Base-by-base conservation (phyloP, 257 asterid species). In the Linderniella brevidens region DNA sequence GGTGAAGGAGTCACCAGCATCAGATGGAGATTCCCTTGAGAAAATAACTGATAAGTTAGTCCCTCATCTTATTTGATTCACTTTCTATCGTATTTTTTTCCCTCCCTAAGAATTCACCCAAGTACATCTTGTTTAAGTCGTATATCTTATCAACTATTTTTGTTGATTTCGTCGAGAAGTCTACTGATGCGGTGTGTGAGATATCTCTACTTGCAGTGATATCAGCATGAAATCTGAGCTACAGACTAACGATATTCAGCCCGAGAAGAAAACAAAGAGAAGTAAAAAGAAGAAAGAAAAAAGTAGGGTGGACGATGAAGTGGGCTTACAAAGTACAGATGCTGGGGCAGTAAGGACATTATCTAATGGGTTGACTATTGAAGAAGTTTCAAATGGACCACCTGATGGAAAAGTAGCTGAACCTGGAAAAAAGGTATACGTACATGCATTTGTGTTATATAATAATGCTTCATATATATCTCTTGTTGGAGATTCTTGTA, bases 341-440 rank as follows among this genome's bases (percentile, higher is more conserved):
- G 53, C 73, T 51, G 47, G 46, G 55, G 41, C 57, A 17, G 57
- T 17, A 52, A 70, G 59, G 69, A 73, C 82, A 53, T 77, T 87
- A 40, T 72, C 83, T 35, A 83, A 70, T 63, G 97, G 93, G 41
- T 64, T 83, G 75, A 62, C 63, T 32, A 76, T 87, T 70, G 88
- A 80, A 69, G 88, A 78, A 49, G 61, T 87, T 43, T 63, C 69
- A 42, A 57, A 45, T 52, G 88, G 95, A 52, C 69, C 67, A 49
- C 67, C 70, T 8, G 77, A 58, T 57, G 93, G 93, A 58, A 82
- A 73, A 70, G 58, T 69, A 54, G 97, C 97, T 37, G 69, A 59
- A 15, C 59, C 62, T 0, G 95, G 93, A 29, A 79, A 60, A 64
- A 80, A 49, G 87, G 97, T 78, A 68, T 53, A 40, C 48, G 13